A percentile compares a stretch with the other conserved stretches of the same genome.
Conservation (phyloP, 177 flowering plant genomes). For the Tripterygium wilfordii region DNA sequence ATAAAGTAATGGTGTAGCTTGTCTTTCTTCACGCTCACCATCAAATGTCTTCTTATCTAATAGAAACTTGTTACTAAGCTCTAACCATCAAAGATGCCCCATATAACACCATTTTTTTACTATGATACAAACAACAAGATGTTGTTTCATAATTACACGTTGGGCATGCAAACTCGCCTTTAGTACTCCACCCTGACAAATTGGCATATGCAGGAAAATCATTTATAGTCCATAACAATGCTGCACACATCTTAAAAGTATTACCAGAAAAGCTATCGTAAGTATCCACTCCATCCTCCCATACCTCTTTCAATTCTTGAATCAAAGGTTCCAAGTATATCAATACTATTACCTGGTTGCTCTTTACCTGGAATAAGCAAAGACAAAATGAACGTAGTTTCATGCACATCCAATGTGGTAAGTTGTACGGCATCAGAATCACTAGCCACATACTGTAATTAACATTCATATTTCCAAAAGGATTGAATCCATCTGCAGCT, state of each 20-base stretch:
- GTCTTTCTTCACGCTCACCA: not conserved
- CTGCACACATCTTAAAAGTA: not conserved
- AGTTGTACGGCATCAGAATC: not conserved
- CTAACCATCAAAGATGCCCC: not conserved
- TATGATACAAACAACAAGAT: not conserved
- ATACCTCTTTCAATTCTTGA: not conserved
- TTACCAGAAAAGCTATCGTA: not conserved
- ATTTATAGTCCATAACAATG: slow-evolving; percentile 1
- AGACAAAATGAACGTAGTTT: not conserved
- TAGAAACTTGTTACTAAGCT: not conserved
- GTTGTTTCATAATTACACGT: not conserved
- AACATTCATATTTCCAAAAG: not conserved
- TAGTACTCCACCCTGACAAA: slow-evolving; percentile 3
- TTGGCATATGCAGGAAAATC: slow-evolving; percentile 1
- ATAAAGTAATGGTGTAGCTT: not conserved
- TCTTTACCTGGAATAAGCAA: not conserved
- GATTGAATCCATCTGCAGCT: slow-evolving; percentile 9
- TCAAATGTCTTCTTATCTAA: not conserved
- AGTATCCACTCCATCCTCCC: not conserved
- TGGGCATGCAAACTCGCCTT: not conserved
- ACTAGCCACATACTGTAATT: not conserved
- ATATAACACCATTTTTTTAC: not conserved
- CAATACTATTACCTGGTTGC: not conserved
- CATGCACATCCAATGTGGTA: slow-evolving; percentile 1
- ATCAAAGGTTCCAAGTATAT: not conserved